Evolutionary conservation across 108 stramenopile genomes (phyloP).

Genomic region (Conticribra weissflogii): DNA sequence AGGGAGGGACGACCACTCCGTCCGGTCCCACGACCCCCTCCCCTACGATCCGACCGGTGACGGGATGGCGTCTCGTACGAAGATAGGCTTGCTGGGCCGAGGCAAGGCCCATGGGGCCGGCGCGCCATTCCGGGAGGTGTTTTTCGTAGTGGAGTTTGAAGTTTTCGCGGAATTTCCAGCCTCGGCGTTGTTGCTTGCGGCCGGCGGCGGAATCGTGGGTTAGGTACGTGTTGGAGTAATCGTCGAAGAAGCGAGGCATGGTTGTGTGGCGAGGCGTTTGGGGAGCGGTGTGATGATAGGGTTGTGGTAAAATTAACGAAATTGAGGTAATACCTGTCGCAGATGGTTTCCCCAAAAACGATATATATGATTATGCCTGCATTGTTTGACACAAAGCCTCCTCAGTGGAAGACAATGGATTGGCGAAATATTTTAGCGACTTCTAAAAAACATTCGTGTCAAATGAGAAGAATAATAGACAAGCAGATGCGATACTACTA

Average conservation of each 20-base stretch:
- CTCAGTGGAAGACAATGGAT: too few relatives aligned
- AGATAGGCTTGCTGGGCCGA: constrained; percentile 68
- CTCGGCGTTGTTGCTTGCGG: constrained; percentile 89
- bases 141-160: constrained; percentile 77
- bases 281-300: too few relatives aligned
- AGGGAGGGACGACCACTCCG: too few relatives aligned
- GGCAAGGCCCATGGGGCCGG: constrained; percentile 85
- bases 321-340: too few relatives aligned
- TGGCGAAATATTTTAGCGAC: too few relatives aligned
- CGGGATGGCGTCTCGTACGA: constrained; percentile 41
- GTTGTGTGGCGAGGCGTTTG: not conserved
- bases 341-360: too few relatives aligned
- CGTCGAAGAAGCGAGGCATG: constrained; percentile 94
- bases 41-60: constrained; percentile 23
- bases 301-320: too few relatives aligned
- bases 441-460: too few relatives aligned
- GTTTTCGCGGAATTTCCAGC: constrained; percentile 93
- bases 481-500: too few relatives aligned
- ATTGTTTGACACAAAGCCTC: too few relatives aligned
- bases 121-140: constrained; percentile 67
- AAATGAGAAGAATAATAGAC: too few relatives aligned
- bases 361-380: too few relatives aligned
- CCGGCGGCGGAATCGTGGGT: constrained; percentile 91
- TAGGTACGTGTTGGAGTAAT: constrained; percentile 89
- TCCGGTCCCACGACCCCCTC: constrained; percentile 55